phyloP scores from a whole-genome alignment of 73 alveolate genomes.

The Tetrahymena thermophila region DNA sequence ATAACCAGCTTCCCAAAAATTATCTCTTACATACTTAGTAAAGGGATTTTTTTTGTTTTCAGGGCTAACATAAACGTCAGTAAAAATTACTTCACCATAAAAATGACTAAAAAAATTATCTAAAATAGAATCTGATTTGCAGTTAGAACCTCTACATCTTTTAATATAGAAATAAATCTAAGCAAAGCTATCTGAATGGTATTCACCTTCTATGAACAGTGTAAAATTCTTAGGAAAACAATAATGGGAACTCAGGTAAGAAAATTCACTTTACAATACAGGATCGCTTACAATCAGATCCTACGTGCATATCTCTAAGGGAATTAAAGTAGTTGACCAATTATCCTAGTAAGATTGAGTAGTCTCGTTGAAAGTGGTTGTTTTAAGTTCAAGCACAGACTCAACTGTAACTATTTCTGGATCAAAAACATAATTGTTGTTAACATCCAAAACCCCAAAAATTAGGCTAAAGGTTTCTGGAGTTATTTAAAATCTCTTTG shows the following conservation, averaged over 20 bases:
- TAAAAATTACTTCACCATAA: not conserved
- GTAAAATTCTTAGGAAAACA: not conserved
- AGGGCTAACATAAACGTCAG: not conserved
- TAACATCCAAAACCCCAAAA: not conserved
- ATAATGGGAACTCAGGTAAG: not conserved
- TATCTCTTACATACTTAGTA: not conserved
- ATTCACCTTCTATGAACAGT: not conserved
- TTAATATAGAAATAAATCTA: not conserved
- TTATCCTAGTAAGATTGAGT: not conserved
- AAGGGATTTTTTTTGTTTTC: not conserved
- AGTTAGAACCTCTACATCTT: not conserved
- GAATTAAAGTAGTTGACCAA: not conserved
- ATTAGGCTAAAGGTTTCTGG: not conserved
- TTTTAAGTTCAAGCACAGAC: not conserved
- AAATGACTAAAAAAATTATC: not conserved
- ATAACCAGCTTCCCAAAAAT: not conserved
- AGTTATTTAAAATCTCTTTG: not conserved
- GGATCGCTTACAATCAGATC: not conserved
- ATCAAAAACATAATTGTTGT: not conserved
- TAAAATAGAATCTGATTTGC: not conserved
- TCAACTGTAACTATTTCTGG: not conserved
- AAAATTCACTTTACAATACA: not conserved
- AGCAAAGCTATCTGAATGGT: not conserved
- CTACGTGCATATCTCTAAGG: not conserved
- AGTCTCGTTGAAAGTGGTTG: not conserved